phyloP scores from a whole-genome alignment of 345 rosid species.

The Euphorbia peplus region DNA sequence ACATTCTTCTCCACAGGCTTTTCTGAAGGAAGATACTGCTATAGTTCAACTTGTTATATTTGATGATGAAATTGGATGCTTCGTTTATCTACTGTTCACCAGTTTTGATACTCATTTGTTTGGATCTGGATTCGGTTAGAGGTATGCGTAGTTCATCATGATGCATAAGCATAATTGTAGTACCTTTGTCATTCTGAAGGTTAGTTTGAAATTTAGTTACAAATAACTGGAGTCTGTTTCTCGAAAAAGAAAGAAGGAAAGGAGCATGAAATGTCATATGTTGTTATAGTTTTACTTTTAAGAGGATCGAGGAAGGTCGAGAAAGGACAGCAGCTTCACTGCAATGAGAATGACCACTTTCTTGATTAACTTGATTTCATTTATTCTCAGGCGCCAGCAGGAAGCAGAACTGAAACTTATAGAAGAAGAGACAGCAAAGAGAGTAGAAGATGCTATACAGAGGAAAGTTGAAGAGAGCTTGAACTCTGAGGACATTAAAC shows the following conservation, averaged over 20 bases:
- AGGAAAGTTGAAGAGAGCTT: slow-evolving; percentile 78
- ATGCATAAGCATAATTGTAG: slow-evolving; percentile 53
- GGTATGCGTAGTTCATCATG: slow-evolving; percentile 58
- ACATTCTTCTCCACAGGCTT: slow-evolving; percentile 78
- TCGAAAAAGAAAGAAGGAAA: slow-evolving; percentile 2
- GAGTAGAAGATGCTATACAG: slow-evolving; percentile 76
- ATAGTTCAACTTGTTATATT: slow-evolving; percentile 60
- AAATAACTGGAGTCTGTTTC: slow-evolving; percentile 16
- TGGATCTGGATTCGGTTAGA: slow-evolving; percentile 87
- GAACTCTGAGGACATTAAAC: slow-evolving; percentile 60
- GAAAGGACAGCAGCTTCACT: slow-evolving; percentile 14
- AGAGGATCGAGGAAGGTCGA: slow-evolving; percentile 36
- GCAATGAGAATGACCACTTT: slow-evolving; percentile 25
- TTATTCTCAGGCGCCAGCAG: slow-evolving; percentile 70
- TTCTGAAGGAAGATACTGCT: slow-evolving; percentile 86
- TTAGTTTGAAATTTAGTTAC: slow-evolving; percentile 50
- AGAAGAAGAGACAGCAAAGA: slow-evolving; percentile 86
- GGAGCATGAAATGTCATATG: slow-evolving; percentile 19
- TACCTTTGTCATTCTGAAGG: slow-evolving; percentile 56
- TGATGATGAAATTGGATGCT: slow-evolving; percentile 66
- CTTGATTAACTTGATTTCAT: slow-evolving; percentile 33
- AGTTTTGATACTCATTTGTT: slow-evolving; percentile 66
- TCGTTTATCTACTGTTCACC: slow-evolving; percentile 69
- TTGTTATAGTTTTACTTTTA: slow-evolving; percentile 26
- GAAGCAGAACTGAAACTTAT: slow-evolving; percentile 87